A percentile compares a stretch with the other conserved stretches of the same genome.
Conservation (phyloP, 2,329 filamentous ascomycete genomes). For the Diaporthe sp. region DNA sequence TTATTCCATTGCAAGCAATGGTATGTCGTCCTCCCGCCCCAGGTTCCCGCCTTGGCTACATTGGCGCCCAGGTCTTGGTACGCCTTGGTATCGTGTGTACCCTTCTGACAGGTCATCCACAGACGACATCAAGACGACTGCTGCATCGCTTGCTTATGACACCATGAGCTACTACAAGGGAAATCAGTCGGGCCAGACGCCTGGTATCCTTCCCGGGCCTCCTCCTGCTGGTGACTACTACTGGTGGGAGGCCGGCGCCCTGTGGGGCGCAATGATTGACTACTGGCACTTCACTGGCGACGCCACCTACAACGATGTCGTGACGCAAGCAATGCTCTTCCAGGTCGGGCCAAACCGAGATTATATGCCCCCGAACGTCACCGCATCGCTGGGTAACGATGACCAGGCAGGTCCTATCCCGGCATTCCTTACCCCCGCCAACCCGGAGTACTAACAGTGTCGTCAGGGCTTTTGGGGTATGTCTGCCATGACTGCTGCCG, state of each 20-base stretch:
- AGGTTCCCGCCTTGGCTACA: background rate
- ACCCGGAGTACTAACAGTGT: background rate
- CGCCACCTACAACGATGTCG: slow-evolving; percentile 67
- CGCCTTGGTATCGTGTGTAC: slow-evolving; percentile 11
- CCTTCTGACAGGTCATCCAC: slow-evolving; percentile 9
- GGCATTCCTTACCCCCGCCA: background rate
- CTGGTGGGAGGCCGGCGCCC: slow-evolving; percentile 79
- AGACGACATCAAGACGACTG: slow-evolving; percentile 59
- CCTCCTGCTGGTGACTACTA: slow-evolving; percentile 69
- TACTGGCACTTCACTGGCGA: slow-evolving; percentile 78
- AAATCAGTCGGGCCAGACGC: slow-evolving; percentile 56
- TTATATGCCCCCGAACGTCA: slow-evolving; percentile 82
- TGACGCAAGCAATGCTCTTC: slow-evolving; percentile 66
- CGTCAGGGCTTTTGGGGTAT: slow-evolving; percentile 76
- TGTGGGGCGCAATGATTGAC: slow-evolving; percentile 76
- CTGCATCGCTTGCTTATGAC: slow-evolving; percentile 60
- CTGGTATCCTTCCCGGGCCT: slow-evolving; percentile 67
- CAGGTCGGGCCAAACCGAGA: slow-evolving; percentile 79
- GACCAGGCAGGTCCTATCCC: slow-evolving; percentile 62
- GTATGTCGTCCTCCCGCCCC: slow-evolving; percentile 22
- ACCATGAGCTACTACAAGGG: slow-evolving; percentile 63
- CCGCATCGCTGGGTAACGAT: slow-evolving; percentile 76
- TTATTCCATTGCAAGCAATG: slow-evolving; percentile 29
- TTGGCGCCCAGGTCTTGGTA: slow-evolving; percentile 6
- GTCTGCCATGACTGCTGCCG: slow-evolving; percentile 76